These are phyloP conservation scores for Pachysolen tannophilus DNA, from an alignment of 805 yeast genomes.

Conservation along the genomic window DNA sequence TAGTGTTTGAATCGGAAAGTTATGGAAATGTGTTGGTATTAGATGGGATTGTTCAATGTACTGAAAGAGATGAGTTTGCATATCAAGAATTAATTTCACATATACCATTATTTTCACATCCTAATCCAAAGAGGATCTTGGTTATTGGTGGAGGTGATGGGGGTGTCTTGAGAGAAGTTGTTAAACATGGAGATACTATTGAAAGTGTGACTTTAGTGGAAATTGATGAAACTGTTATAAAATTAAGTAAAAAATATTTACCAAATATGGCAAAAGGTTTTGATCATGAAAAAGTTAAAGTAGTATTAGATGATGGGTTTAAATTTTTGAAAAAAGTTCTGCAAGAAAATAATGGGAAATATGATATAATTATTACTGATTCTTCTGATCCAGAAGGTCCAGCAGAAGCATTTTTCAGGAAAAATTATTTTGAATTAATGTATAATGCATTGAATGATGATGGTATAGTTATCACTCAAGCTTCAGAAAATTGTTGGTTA, in stretches of 20 bases:
- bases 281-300: constrained; percentile 55
- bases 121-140: constrained; percentile 63
- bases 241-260: constrained; percentile 60
- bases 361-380: constrained; percentile 83
- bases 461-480: constrained; percentile 92
- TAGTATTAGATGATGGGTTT: constrained; percentile 78
- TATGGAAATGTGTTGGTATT: constrained; percentile 86
- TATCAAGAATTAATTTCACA: constrained; percentile 91
- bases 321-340: constrained; percentile 48
- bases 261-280: constrained; percentile 69
- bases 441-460: constrained; percentile 83
- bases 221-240: constrained; percentile 78
- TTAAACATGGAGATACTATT: constrained; percentile 58
- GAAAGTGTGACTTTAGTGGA: constrained; percentile 75
- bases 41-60: constrained; percentile 86
- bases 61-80: constrained; percentile 89
- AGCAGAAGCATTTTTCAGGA: constrained; percentile 88
- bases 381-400: constrained; percentile 97
- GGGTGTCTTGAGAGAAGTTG: constrained; percentile 83
- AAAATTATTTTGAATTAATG: constrained; percentile 80
- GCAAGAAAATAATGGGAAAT: constrained; percentile 34
- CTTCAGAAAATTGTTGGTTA: constrained; percentile 83
- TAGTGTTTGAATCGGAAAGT: constrained; percentile 65
- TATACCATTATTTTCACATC: constrained; percentile 72
- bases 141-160: constrained; percentile 98